A percentile compares a stretch with the other conserved stretches of the same genome.
phyloP scores from a whole-genome alignment of 139 green algal genomes.

The Chlamydomonas asymmetrica region DNA sequence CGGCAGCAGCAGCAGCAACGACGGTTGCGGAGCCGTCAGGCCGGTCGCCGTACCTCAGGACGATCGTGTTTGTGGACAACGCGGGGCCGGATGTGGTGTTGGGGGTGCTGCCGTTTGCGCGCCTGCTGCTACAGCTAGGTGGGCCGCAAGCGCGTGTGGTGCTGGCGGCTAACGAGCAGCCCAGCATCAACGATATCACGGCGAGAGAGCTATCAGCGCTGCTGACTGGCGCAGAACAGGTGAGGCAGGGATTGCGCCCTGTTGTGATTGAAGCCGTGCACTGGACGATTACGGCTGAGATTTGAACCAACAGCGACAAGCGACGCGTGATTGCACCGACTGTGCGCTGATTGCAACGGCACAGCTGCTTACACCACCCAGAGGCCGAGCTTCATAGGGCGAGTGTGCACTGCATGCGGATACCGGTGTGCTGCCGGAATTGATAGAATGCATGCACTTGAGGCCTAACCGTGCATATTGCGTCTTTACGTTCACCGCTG shows the following conservation, averaged over 20 bases:
- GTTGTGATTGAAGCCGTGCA: no score
- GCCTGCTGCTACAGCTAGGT: conserved; percentile 68
- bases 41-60: conserved; percentile 57
- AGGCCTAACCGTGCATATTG: no score
- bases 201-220: conserved; percentile 73
- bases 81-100: conserved; percentile 83
- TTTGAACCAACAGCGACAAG: no score
- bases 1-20: conserved; percentile 12
- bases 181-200: conserved; percentile 95
- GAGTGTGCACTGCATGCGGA: no score
- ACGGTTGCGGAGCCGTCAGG: background rate
- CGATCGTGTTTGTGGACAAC: conserved; percentile 92
- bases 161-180: conserved; percentile 79
- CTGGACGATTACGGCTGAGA: no score
- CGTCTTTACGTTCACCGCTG: conserved; percentile 2
- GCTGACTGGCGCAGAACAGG: conserved; percentile 40
- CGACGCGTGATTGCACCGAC: no score
- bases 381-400: no score
- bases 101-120: conserved; percentile 85
- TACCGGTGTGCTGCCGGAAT: no score
- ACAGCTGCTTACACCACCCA: no score
- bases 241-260: no score
- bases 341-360: no score
- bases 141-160: conserved; percentile 51
- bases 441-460: no score